phyloP scores from a whole-genome alignment of 2,329 filamentous ascomycete species.

The Sporothrix variecibatus region DNA sequence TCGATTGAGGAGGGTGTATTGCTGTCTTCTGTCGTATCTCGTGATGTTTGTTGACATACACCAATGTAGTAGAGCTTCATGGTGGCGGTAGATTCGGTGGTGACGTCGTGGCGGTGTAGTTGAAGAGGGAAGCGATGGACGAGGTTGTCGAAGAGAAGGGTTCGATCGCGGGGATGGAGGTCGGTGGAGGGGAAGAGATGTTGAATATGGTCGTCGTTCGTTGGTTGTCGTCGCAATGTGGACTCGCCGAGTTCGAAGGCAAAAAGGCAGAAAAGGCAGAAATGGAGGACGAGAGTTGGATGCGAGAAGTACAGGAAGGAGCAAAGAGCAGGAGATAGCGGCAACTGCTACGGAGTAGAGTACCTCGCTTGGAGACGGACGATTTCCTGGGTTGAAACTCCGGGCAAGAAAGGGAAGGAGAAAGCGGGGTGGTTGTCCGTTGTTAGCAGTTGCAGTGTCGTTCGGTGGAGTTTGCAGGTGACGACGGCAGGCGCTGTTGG shows the following conservation, averaged over 20 bases:
- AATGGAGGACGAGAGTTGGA: not conserved
- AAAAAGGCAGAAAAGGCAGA: not conserved
- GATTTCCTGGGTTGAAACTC: constrained; percentile 13
- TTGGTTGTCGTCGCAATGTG: not conserved
- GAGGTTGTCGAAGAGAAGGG: not conserved
- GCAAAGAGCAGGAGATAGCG: not conserved
- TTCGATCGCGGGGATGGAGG: not conserved
- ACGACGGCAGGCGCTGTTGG: not conserved
- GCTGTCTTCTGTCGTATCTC: not conserved
- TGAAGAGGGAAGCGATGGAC: not conserved
- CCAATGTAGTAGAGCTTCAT: constrained; percentile 92
- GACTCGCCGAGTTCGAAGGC: not conserved
- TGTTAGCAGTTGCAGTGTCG: not conserved
- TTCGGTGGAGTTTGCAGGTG: not conserved
- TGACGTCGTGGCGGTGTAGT: constrained; percentile 12
- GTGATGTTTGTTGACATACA: constrained; percentile 49
- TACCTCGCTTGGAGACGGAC: not conserved
- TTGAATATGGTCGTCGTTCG: not conserved
- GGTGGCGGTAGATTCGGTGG: constrained; percentile 39
- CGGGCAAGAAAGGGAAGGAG: constrained; percentile 21
- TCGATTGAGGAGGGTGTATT: not conserved
- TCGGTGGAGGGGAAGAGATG: not conserved
- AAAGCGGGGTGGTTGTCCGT: not conserved
- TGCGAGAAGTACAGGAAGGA: not conserved
- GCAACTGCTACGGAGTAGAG: not conserved